Evolutionary conservation across 1,284 basidiomycete species (phyloP).

Genomic region (Trichosporon ovoides): DNA sequence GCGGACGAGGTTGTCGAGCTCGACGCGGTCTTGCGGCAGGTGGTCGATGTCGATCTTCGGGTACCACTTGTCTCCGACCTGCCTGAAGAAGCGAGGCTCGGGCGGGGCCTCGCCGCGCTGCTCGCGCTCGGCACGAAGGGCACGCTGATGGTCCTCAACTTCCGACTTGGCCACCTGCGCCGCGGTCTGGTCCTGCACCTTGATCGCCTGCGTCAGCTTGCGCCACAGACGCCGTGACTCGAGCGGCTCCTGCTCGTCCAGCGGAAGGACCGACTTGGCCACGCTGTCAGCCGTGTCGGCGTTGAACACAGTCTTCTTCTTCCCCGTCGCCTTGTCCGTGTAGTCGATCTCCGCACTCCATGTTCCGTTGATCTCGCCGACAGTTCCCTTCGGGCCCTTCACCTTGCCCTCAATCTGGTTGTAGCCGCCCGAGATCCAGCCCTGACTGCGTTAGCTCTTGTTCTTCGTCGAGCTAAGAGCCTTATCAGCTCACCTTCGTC

Average conservation of each 20-base stretch:
- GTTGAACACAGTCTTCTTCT: constrained; percentile 78
- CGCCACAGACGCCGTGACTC: constrained; percentile 88
- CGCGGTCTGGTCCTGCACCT: constrained; percentile 81
- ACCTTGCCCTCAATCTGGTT: constrained; percentile 83
- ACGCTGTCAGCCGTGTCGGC: constrained; percentile 67
- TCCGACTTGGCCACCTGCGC: constrained; percentile 84
- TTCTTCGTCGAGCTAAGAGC: no score
- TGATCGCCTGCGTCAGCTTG: constrained; percentile 80
- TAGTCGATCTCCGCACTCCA: constrained; percentile 95
- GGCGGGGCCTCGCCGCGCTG: constrained; percentile 57
- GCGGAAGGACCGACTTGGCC: constrained; percentile 76
- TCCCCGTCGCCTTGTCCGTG: constrained; percentile 63
- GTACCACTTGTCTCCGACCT: constrained; percentile 65
- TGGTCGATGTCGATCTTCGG: constrained; percentile 60
- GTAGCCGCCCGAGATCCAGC: constrained; percentile 95
- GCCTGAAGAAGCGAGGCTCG: constrained; percentile 74
- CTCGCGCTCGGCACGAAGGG: constrained; percentile 68
- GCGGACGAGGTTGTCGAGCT: constrained; percentile 59
- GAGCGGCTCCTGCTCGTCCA: constrained; percentile 80
- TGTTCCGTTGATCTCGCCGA: constrained; percentile 82
- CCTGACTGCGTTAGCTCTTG: no score
- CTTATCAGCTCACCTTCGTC: constrained; percentile 71
- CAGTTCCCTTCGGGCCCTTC: constrained; percentile 55
- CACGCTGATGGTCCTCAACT: constrained; percentile 90
- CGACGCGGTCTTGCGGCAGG: constrained; percentile 61